phyloP scores from a whole-genome alignment of 2,329 filamentous ascomycete species.

The Ascochyta rabiei region DNA sequence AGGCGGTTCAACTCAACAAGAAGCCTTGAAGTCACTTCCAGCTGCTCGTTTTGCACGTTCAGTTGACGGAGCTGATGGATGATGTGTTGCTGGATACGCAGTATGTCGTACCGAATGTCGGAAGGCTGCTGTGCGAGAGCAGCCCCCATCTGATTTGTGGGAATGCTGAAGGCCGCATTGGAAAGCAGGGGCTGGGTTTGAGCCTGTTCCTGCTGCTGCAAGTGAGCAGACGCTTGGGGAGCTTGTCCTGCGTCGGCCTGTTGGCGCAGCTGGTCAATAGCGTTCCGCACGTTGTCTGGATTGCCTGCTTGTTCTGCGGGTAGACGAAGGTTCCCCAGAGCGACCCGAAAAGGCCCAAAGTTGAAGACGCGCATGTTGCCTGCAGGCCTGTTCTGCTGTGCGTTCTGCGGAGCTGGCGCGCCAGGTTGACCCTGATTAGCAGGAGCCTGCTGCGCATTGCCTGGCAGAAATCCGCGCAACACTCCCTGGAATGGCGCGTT shows the following conservation, averaged over 20 bases:
- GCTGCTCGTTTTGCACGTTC: slow-evolving; percentile 42
- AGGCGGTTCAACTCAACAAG: slow-evolving; percentile 39
- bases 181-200: slow-evolving; percentile 13
- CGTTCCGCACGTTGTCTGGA: slow-evolving; percentile 29
- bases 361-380: slow-evolving; percentile 47
- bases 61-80: slow-evolving; percentile 44
- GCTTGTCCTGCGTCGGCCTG: slow-evolving; percentile 30
- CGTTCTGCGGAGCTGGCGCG: slow-evolving; percentile 24
- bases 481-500: slow-evolving; percentile 24
- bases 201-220: slow-evolving; percentile 20
- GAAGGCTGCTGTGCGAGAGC: slow-evolving; percentile 37
- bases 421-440: slow-evolving; percentile 32
- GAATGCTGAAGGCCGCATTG: slow-evolving; percentile 12
- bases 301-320: slow-evolving; percentile 36
- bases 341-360: slow-evolving; percentile 44
- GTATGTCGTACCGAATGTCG: slow-evolving; percentile 45
- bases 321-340: slow-evolving; percentile 43
- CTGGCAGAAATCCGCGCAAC: slow-evolving; percentile 27
- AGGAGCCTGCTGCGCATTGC: slow-evolving; percentile 26
- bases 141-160: slow-evolving; percentile 23
- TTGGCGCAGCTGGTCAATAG: slow-evolving; percentile 33
- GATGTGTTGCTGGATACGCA: slow-evolving; percentile 47
- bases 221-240: slow-evolving; percentile 28
- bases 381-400: slow-evolving; percentile 29
- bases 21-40: slow-evolving; percentile 42